Evolutionary conservation across 2,329 filamentous ascomycete species (phyloP).

Genomic region (Alternaria brassicae): DNA sequence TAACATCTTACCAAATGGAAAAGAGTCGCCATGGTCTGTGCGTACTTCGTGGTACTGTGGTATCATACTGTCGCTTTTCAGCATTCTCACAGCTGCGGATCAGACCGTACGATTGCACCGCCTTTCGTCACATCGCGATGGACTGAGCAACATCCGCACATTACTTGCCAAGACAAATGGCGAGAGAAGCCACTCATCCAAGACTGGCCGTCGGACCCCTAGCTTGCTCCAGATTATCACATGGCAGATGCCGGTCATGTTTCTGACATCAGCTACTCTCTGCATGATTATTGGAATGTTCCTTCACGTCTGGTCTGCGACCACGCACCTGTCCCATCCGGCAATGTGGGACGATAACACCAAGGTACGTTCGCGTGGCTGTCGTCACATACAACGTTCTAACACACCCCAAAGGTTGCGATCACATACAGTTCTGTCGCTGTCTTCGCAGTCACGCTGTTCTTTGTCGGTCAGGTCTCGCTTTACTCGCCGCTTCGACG

Average conservation of each 20-base stretch:
- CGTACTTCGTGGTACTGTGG: constrained; percentile 54
- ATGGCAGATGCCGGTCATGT: constrained; percentile 51
- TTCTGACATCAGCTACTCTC: constrained; percentile 44
- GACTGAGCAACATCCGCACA: constrained; percentile 45
- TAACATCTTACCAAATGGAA: constrained; percentile 48
- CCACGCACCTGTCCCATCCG: constrained; percentile 29
- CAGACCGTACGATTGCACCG: constrained; percentile 55
- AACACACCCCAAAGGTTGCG: constrained; percentile 23
- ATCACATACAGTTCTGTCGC: constrained; percentile 25
- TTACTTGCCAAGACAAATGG: constrained; percentile 41
- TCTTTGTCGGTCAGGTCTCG: constrained; percentile 30
- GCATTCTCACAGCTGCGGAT: constrained; percentile 56
- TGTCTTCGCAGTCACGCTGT: constrained; percentile 20
- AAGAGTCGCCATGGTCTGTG: constrained; percentile 51
- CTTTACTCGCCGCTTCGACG: constrained; percentile 19
- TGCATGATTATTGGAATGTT: constrained; percentile 52
- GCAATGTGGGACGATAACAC: constrained; percentile 43
- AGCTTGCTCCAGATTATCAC: constrained; percentile 43
- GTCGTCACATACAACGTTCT: neutral
- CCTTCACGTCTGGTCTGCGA: constrained; percentile 49
- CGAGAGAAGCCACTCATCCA: constrained; percentile 23
- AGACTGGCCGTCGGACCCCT: constrained; percentile 32
- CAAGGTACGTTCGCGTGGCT: constrained; percentile 26
- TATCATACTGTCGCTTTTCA: constrained; percentile 59
- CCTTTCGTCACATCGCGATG: constrained; percentile 52